phyloP scores from a whole-genome alignment of 768 basidiomycete species.

The Agaricus sinodeliciosus region DNA sequence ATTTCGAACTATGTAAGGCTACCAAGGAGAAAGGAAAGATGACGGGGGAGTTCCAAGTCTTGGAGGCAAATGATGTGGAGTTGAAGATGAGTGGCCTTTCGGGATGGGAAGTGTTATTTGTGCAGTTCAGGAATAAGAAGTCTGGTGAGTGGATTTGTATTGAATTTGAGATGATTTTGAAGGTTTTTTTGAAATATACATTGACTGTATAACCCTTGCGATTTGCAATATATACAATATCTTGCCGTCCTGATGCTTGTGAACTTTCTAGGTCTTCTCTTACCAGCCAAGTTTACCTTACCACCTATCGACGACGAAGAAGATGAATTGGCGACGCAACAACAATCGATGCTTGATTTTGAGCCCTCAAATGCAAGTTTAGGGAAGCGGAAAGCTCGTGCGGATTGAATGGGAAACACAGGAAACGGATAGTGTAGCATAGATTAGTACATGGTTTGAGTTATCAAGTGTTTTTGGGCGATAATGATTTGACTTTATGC shows the following conservation, averaged over 20 bases:
- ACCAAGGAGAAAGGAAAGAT: conserved; percentile 46
- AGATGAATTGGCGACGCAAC: conserved; percentile 30
- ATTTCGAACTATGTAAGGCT: conserved; percentile 61
- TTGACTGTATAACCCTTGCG: neutral
- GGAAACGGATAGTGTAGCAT: neutral
- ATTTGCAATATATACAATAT: conserved; percentile 4
- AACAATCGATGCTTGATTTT: conserved; percentile 19
- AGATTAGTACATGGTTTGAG: conserved; percentile 1
- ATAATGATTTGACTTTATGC: conserved; percentile 28
- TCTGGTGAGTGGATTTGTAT: conserved; percentile 41
- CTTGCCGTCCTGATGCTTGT: conserved; percentile 12
- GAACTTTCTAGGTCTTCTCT: conserved; percentile 40
- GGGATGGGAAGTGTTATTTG: conserved; percentile 63
- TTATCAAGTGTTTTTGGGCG: neutral
- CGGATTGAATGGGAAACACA: neutral
- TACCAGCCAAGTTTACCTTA: conserved; percentile 52
- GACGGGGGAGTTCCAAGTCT: conserved; percentile 44
- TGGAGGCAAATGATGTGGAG: conserved; percentile 33
- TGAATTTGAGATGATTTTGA: conserved; percentile 8
- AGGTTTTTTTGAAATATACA: neutral
- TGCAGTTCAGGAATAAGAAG: conserved; percentile 56
- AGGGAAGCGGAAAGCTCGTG: conserved; percentile 32
- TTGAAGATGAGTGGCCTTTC: conserved; percentile 44
- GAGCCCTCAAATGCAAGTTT: conserved; percentile 19
- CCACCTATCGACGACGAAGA: conserved; percentile 60